phyloP scores from a whole-genome alignment of 306 rosid genomes.

The Inga oerstediana region DNA sequence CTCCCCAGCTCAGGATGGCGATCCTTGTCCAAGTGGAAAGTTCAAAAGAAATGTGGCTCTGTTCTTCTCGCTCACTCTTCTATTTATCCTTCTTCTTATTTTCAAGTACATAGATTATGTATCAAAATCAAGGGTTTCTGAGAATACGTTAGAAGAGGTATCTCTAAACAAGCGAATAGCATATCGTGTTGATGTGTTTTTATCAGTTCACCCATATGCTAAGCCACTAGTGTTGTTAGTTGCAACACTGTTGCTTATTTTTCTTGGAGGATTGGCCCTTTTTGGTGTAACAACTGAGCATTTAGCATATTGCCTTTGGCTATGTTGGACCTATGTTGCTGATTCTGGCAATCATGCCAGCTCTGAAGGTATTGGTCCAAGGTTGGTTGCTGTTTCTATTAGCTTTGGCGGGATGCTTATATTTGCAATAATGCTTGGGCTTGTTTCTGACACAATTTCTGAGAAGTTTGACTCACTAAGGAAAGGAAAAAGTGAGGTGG shows the following conservation, averaged over 20 bases:
- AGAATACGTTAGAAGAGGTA: slow-evolving; percentile 60
- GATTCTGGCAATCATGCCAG: slow-evolving; percentile 87
- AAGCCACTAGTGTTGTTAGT: slow-evolving; percentile 83
- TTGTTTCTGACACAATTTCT: slow-evolving; percentile 87
- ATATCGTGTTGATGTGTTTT: slow-evolving; percentile 71
- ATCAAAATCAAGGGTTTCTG: slow-evolving; percentile 64
- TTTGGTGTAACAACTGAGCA: slow-evolving; percentile 77
- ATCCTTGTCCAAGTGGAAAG: slow-evolving; percentile 39
- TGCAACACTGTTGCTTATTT: slow-evolving; percentile 78
- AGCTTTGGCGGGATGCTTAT: slow-evolving; percentile 96
- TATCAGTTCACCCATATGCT: slow-evolving; percentile 84
- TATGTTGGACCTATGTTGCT: slow-evolving; percentile 90
- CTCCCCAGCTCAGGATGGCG: slow-evolving; percentile 38
- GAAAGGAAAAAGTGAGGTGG: slow-evolving; percentile 93
- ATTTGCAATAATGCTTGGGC: slow-evolving; percentile 98
- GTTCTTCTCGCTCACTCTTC: slow-evolving; percentile 51
- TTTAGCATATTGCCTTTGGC: slow-evolving; percentile 78
- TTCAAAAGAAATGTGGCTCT: slow-evolving; percentile 65
- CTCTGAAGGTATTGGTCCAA: slow-evolving; percentile 71
- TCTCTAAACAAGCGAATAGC: slow-evolving; percentile 77
- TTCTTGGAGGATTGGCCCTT: slow-evolving; percentile 80
- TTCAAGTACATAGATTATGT: slow-evolving; percentile 63
- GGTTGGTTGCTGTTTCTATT: slow-evolving; percentile 84
- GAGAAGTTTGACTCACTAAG: slow-evolving; percentile 90
- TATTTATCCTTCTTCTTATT: slow-evolving; percentile 55